Percentiles rank a stretch among this genome's conserved stretches.
These are phyloP conservation scores for Pseudogymnoascus sp. DNA, from an alignment of 2,329 filamentous ascomycete genomes.

Conservation along the genomic window DNA sequence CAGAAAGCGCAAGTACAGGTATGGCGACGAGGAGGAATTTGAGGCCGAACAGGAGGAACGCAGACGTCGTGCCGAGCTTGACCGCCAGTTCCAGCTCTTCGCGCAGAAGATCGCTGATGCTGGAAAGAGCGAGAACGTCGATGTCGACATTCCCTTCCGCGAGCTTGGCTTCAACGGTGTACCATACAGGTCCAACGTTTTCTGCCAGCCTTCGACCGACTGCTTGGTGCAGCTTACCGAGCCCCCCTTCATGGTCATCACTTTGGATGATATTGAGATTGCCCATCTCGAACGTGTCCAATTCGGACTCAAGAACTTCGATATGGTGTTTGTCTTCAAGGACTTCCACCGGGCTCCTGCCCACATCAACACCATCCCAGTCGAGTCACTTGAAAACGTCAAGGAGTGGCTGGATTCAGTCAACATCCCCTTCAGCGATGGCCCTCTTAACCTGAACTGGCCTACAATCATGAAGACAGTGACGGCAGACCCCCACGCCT, in stretches of 20 bases:
- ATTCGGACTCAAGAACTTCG: conserved; percentile 98
- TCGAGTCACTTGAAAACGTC: conserved; percentile 87
- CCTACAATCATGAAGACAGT: conserved; percentile 99
- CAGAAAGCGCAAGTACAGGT: conserved; percentile 92
- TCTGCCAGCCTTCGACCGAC: conserved; percentile 92
- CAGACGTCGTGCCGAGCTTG: conserved; percentile 79
- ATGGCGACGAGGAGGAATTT: conserved; percentile 97
- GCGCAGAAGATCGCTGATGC: conserved; percentile 97
- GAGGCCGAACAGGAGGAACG: conserved; percentile 97
- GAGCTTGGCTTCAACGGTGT: conserved; percentile 97
- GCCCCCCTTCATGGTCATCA: conserved; percentile 92
- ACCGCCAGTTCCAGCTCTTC: conserved; percentile 92
- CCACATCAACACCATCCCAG: conserved; percentile 96
- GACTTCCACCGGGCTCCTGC: conserved; percentile 86
- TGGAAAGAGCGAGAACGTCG: conserved; percentile 79
- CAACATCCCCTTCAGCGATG: conserved; percentile 89
- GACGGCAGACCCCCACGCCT: conserved; percentile 82
- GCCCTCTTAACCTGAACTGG: conserved; percentile 97
- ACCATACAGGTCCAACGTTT: conserved; percentile 88
- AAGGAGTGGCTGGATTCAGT: conserved; percentile 97
- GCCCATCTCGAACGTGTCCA: conserved; percentile 92
- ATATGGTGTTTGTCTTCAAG: conserved; percentile 97
- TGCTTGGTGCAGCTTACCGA: conserved; percentile 95
- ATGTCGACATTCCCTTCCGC: conserved; percentile 93
- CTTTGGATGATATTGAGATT: conserved; percentile 90